Evolutionary conservation across 305 asterid species (phyloP).

Genomic region (Ilex paraguariensis): DNA sequence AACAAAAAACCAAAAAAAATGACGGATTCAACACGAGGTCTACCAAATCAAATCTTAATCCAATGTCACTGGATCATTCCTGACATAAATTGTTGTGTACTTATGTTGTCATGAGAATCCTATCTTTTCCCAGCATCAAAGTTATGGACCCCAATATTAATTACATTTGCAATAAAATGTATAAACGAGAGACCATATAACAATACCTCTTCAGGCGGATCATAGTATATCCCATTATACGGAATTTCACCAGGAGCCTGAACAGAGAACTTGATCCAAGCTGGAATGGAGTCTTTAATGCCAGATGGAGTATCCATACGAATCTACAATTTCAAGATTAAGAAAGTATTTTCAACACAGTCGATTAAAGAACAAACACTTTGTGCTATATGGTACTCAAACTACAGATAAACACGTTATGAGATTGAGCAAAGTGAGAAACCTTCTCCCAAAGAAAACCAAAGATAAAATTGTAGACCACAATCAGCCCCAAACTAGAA

Average conservation of each 20-base stretch:
- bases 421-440: too few relatives aligned
- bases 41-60: too few relatives aligned
- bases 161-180: background rate
- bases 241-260: conserved; percentile 99
- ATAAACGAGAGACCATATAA: conserved; percentile 9
- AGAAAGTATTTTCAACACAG: background rate
- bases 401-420: background rate
- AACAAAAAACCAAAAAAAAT: too few relatives aligned
- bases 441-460: background rate
- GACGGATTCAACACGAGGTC: too few relatives aligned
- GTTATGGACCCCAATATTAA: background rate
- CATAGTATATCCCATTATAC: conserved; percentile 90
- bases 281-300: conserved; percentile 91
- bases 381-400: background rate
- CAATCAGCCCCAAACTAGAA: too few relatives aligned
- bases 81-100: too few relatives aligned
- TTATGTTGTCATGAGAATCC: too few relatives aligned
- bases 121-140: background rate
- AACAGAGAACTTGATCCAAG: conserved; percentile 95
- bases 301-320: conserved; percentile 99
- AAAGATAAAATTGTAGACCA: background rate
- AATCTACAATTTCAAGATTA: conserved; percentile 41
- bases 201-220: conserved; percentile 95
- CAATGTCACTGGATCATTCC: too few relatives aligned
- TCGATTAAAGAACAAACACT: too few relatives aligned